Conservation (phyloP, 2,329 filamentous ascomycete species). For the Cyclaneusma minus region DNA sequence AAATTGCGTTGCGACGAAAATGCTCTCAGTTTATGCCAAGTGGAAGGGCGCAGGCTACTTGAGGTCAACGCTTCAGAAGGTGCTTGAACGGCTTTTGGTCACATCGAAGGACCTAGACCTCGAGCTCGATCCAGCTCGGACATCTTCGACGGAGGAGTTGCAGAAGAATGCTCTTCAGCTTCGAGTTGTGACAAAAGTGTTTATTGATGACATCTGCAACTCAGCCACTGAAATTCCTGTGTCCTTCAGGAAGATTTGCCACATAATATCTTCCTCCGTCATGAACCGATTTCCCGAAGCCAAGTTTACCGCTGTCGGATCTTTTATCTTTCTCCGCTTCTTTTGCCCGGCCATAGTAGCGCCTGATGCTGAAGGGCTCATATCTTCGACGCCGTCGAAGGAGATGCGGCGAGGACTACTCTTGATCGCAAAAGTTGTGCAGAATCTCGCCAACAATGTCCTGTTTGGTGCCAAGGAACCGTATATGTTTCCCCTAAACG, state of each 20-base stretch:
- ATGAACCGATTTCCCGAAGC: slow-evolving; percentile 49
- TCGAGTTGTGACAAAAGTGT: slow-evolving; percentile 52
- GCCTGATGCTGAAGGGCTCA: slow-evolving; percentile 51
- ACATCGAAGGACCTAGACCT: slow-evolving; percentile 53
- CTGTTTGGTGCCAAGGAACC: slow-evolving; percentile 57
- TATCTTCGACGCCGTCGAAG: slow-evolving; percentile 43
- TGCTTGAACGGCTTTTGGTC: slow-evolving; percentile 48
- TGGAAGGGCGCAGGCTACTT: slow-evolving; percentile 54
- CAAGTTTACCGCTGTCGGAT: slow-evolving; percentile 57
- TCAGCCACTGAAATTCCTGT: slow-evolving; percentile 45
- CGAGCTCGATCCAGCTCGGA: slow-evolving; percentile 49
- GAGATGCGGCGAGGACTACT: slow-evolving; percentile 54
- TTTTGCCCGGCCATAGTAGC: slow-evolving; percentile 60
- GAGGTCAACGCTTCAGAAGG: slow-evolving; percentile 47
- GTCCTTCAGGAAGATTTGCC: slow-evolving; percentile 52
- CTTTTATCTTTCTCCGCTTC: slow-evolving; percentile 57
- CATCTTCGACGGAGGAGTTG: slow-evolving; percentile 43
- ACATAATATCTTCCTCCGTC: slow-evolving; percentile 50
- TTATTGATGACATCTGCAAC: slow-evolving; percentile 54
- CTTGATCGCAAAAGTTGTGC: slow-evolving; percentile 55
- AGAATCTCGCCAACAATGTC: slow-evolving; percentile 58
- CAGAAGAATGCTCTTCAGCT: slow-evolving; percentile 52
- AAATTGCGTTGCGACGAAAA: slow-evolving; percentile 57
- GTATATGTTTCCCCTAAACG: slow-evolving; percentile 57
- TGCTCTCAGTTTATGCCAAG: slow-evolving; percentile 55